Base-by-base conservation (phyloP, 1,139 yeast species). In the Petasospora fabianii region DNA sequence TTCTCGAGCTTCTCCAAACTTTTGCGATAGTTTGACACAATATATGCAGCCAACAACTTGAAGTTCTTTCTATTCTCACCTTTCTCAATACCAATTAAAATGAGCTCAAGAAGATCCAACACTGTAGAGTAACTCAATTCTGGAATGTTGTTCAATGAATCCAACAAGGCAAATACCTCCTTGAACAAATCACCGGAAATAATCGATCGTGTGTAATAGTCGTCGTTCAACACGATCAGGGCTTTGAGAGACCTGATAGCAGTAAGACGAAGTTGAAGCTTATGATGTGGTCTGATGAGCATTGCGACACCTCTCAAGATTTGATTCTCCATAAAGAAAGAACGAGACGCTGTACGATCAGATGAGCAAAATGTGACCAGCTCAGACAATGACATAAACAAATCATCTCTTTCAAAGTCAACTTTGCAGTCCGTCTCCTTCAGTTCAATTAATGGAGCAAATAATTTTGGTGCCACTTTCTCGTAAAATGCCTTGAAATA, bases 51-150 rank as follows among this genome's bases (percentile, higher is more conserved):
- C 40, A 84, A 51, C 10, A 67, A 44, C 40, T 66, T 67, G 55
- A 65, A 77, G 47, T 74, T 75, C 29, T 65, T 59, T 32, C 64
- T 61, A 10, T 53, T 58, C 15, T 56, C 41, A 7, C 48, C 44
- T 22, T 48, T 49, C 24, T 49, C 57, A 12, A 50, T 46, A 13
- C 58, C 60, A 24, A 55, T 60, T 7, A 72, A 56, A 3, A 85
- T 60, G 4, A 71, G 60, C 48, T 78, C 83, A 38, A 87, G 64
- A 30, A 90, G 66, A 53, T 84, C 92, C 38, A 88, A 66, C 49
- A 94, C 75, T 4, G 94, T 73, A 0, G 96, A 86, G 54, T 79
- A 84, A 3, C 85, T 73, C 44, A 90, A 65, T 54, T 80, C 84
- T 55, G 83, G 79, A 32, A 65, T 63, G 28, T 69, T 63, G 16